A percentile compares a stretch with the other conserved stretches of the same genome.
These are phyloP conservation scores for Asterophora lycoperdoides DNA, from an alignment of 768 basidiomycete species.

Conservation along the genomic window DNA sequence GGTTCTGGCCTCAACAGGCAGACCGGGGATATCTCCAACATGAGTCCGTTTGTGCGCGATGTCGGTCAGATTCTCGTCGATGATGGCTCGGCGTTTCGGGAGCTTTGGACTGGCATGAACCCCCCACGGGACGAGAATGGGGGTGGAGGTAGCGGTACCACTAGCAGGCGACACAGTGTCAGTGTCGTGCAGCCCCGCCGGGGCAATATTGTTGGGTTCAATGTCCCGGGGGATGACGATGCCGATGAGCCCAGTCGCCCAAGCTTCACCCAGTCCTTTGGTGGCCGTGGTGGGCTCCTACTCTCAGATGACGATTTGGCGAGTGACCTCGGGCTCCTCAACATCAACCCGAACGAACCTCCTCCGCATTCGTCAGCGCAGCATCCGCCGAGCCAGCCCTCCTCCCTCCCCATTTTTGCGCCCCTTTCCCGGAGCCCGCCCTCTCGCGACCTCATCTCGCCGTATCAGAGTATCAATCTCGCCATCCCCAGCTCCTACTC, in stretches of 20 bases:
- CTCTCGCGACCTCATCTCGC: slow-evolving; percentile 44
- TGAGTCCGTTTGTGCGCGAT: slow-evolving; percentile 83
- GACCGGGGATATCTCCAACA: slow-evolving; percentile 59
- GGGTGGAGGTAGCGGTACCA: slow-evolving; percentile 69
- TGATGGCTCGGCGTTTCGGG: slow-evolving; percentile 66
- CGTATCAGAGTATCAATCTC: slow-evolving; percentile 61
- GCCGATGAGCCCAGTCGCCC: slow-evolving; percentile 31
- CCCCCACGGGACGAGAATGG: slow-evolving; percentile 61
- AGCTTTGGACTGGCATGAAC: slow-evolving; percentile 72
- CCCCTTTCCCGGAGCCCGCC: slow-evolving; percentile 63
- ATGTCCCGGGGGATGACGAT: slow-evolving; percentile 46
- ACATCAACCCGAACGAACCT: slow-evolving; percentile 43
- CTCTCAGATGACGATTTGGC: slow-evolving; percentile 81
- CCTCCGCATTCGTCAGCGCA: slow-evolving; percentile 38
- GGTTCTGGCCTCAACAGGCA: slow-evolving; percentile 36
- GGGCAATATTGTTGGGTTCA: slow-evolving; percentile 65
- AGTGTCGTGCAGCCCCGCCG: slow-evolving; percentile 75
- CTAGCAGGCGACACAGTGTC: slow-evolving; percentile 79
- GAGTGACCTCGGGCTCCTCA: slow-evolving; percentile 61
- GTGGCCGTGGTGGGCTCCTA: slow-evolving; percentile 56
- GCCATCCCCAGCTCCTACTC: slow-evolving; percentile 47
- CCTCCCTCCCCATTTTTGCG: slow-evolving; percentile 74
- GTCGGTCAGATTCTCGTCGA: slow-evolving; percentile 74
- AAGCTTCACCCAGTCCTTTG: slow-evolving; percentile 27
- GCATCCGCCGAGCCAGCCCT: slow-evolving; percentile 61